Percentiles rank a stretch among this genome's conserved stretches.
phyloP scores from a whole-genome alignment of 331 rosid genomes.

The Malus hybrid region DNA sequence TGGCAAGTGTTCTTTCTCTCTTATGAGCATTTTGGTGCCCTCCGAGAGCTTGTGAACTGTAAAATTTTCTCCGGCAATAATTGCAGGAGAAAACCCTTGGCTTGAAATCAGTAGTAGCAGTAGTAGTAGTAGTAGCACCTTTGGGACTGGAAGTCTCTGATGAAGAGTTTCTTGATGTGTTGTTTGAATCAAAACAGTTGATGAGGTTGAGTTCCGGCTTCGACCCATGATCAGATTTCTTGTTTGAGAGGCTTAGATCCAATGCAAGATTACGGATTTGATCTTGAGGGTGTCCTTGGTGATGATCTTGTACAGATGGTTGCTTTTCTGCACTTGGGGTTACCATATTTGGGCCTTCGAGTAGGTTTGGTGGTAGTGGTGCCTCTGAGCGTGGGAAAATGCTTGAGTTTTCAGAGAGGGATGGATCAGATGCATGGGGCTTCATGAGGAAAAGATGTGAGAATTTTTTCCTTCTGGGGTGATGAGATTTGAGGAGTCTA shows the following conservation, averaged over 20 bases:
- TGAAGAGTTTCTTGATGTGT: conserved; percentile 21
- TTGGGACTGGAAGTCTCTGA: conserved; percentile 18
- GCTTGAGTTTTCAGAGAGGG: conserved; percentile 36
- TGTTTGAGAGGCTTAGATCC: conserved; percentile 65
- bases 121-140: not conserved
- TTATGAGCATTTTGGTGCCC: conserved; percentile 97
- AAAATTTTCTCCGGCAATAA: conserved; percentile 78
- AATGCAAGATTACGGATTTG: conserved; percentile 22
- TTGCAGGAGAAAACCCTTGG: conserved; percentile 80
- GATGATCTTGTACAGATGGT: conserved; percentile 3
- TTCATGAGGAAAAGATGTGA: not conserved
- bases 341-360: conserved; percentile 31
- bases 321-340: conserved; percentile 1
- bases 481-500: conserved; percentile 9
- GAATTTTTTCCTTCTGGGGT: not conserved
- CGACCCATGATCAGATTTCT: conserved; percentile 35
- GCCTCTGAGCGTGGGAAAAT: conserved; percentile 20
- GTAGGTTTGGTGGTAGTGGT: not conserved
- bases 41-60: conserved; percentile 91
- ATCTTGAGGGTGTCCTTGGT: conserved; percentile 16
- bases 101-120: conserved; percentile 16
- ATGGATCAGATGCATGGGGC: conserved; percentile 20
- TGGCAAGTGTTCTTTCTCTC: conserved; percentile 69
- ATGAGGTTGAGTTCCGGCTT: conserved; percentile 70
- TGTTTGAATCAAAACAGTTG: conserved; percentile 37